Base-by-base conservation (phyloP, 164 flowering plant species). In the Tinospora cordifolia region DNA sequence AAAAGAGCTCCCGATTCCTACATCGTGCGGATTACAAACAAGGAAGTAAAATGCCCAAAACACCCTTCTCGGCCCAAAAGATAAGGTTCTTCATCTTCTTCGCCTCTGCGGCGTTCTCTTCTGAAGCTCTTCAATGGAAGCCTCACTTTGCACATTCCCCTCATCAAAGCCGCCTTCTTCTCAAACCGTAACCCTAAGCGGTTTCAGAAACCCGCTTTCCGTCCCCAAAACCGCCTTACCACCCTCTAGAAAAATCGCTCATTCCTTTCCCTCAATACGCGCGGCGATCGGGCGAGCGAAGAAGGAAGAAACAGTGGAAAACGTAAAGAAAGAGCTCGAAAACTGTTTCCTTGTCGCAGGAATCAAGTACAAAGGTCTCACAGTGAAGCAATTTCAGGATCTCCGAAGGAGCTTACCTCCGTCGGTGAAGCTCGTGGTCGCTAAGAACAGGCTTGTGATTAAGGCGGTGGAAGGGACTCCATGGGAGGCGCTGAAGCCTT, bases 391-490 rank as follows among this genome's bases (percentile, higher is more conserved):
- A 44, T 85, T 95, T 70, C 91, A 88, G 54, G 91, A 90, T 0
- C 87, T 95, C 44, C 74, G 99, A 2, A 40, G 69, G 19, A 26
- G 85, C 15, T 75, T 95, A 0, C 99, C 99, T 0, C 96, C 89
- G 21, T 66, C 79, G 9, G 78, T 88, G 6, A 86, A 71, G 57
- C 85, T 95, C 17, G 6, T 92, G 0, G 90, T 95, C 6, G 99
- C 96, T n/a, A 92, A 92, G 79, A 94, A 92, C 77, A 89, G 89
- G 0, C 79, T 90, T 1, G 96, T 94, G 25, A 79, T 73, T 17
- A 92, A 90, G 71, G 99, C 99, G 30, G 79, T 95, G 15, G 96
- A 92, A 40, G 92, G 93, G 5, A 95, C 99, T 13, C 77, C 81
- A 24, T 95, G 98, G 97, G 96, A 85, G 70, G 88, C 87, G 0